A percentile compares a stretch with the other conserved stretches of the same genome.
Conservation (phyloP, 306 rosid species). For the Dalbergia cultrata region DNA sequence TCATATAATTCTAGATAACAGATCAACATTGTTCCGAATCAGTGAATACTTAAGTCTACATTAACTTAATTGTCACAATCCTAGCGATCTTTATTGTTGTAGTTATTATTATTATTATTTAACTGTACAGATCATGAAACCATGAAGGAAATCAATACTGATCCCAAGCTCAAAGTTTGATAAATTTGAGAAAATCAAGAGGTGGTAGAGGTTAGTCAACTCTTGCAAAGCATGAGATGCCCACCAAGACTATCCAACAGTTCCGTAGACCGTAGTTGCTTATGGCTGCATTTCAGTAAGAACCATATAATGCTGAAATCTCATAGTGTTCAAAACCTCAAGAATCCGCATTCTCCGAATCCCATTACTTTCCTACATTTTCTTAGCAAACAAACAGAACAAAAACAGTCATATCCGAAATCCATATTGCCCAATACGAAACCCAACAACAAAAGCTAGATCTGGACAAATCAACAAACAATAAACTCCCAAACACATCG, state of each 20-base stretch:
- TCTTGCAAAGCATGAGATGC: background rate
- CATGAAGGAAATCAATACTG: background rate
- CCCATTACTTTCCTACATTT: slow-evolving; percentile 16
- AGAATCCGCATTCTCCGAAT: slow-evolving; percentile 37
- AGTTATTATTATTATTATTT: background rate
- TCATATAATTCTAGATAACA: background rate
- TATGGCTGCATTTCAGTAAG: slow-evolving; percentile 10
- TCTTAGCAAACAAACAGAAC: slow-evolving; percentile 36
- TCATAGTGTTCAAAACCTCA: background rate
- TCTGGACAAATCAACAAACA: slow-evolving; percentile 46
- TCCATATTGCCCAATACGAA: slow-evolving; percentile 24
- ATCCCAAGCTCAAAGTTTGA: slow-evolving; percentile 13
- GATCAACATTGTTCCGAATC: no score
- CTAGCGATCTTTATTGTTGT: background rate
- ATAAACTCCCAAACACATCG: slow-evolving; percentile 40
- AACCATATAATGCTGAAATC: slow-evolving; percentile 27
- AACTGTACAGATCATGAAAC: slow-evolving; percentile 4
- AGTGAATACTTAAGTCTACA: slow-evolving; percentile 21
- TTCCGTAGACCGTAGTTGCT: background rate
- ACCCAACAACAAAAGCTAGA: slow-evolving; percentile 38
- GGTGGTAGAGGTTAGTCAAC: no score
- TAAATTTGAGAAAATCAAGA: no score
- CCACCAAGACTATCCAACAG: background rate
- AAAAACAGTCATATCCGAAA: slow-evolving; percentile 11
- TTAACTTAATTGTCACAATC: slow-evolving; percentile 34